Base-by-base conservation (phyloP, 2,329 filamentous ascomycete genomes). In the Hypoxylon sp. region DNA sequence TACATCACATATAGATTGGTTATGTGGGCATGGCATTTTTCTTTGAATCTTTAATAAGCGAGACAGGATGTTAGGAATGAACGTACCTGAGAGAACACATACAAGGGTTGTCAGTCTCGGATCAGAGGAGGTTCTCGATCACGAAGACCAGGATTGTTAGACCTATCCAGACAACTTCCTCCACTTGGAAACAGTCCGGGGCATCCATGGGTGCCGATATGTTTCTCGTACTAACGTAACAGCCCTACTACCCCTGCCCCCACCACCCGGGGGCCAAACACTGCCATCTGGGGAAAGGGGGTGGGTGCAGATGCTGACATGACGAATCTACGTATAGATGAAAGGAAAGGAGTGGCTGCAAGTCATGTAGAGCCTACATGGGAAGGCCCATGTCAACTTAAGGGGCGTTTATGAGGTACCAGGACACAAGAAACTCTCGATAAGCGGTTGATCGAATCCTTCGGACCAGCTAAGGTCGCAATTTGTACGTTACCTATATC, bases 211-310 rank as follows among this genome's bases (percentile, higher is more conserved):
- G 19, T 9, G 36, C 42, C 34, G 27, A 7, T 41, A 47, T 32
- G 44, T 50, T 51, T 53, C 52, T 42, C 29, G 29, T 38, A 41
- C 40, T 26, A 17, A 20, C 7, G 44, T 26, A 17, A 20, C 7
- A 47, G 46, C 46, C 50, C 38, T 38, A 49, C 15, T 43, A 25
- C 42, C 45, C 45, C 41, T 38, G 38, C 48, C 49, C 48, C 52
- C 52, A 53, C 37, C 25, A 34, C 25, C 29, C 25, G 48, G 45
- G 51, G 51, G 43, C 38, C 35, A 12, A 56, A 34, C 42, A 19
- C 15, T 45, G 21, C 32, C 29, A 49, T 49, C 47, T 40, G 47
- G 51, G 38, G 43, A 49, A 46, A 40, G 42, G 49, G 41, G 37
- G 36, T 5, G 17, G 30, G 36, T n/a, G 38, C 26, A 52, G 36